phyloP scores from a whole-genome alignment of 169 alveolate genomes.

The Plasmodium cynomolgi region DNA sequence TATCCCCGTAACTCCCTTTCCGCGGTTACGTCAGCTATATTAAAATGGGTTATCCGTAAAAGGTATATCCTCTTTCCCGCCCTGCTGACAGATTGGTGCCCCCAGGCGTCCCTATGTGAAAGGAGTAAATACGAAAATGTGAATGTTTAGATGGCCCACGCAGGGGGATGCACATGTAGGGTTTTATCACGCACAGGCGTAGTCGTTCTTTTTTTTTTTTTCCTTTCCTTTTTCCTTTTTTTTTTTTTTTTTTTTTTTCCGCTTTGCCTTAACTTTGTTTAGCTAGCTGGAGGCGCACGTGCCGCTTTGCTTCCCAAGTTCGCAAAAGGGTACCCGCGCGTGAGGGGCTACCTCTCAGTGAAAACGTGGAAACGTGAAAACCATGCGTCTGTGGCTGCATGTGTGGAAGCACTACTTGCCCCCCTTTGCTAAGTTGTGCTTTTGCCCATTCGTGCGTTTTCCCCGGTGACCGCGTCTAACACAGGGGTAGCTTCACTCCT shows the following conservation, averaged over 20 bases:
- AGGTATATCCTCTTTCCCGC: neutral
- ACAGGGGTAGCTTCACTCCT: neutral
- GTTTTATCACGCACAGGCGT: neutral
- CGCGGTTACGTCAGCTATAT: neutral
- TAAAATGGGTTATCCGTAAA: neutral
- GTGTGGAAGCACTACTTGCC: neutral
- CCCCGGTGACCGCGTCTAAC: neutral
- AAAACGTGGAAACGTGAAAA: neutral
- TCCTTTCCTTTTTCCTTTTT: too few relatives aligned
- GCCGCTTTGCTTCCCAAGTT: neutral
- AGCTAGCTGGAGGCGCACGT: neutral
- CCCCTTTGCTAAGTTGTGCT: neutral
- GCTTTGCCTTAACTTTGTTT: neutral
- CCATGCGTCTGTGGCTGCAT: neutral
- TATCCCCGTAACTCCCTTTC: neutral
- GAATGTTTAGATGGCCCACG: neutral
- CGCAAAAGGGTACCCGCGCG: neutral
- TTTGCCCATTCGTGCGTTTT: neutral
- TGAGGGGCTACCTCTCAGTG: neutral
- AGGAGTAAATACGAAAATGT: constrained; percentile 28
- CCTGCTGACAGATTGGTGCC: constrained; percentile 49
- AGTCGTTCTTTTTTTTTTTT: neutral
- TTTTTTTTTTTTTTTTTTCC: neutral
- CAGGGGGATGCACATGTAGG: neutral
- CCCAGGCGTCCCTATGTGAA: constrained; percentile 48